A percentile compares a stretch with the other conserved stretches of the same genome.
Evolutionary conservation across 352 stramenopile species (phyloP).

Genomic region (Globisporangium spiculum): DNA sequence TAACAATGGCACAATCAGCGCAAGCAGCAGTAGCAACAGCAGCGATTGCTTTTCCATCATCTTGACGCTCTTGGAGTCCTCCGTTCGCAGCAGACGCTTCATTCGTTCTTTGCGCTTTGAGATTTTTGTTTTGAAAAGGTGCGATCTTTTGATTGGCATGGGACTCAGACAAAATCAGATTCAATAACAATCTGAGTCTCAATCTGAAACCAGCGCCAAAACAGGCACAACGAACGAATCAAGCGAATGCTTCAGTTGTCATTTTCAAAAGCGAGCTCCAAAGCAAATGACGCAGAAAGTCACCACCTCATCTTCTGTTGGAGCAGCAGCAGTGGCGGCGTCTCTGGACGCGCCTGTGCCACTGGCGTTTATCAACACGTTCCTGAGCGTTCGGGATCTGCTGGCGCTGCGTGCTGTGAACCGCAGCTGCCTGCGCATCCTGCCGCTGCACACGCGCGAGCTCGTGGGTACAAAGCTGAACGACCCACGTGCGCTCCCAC

Average conservation of each 20-base stretch:
- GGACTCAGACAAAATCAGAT: neutral
- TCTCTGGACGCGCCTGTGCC: slow-evolving; percentile 10
- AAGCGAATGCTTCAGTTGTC: neutral
- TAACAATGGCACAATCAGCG: neutral
- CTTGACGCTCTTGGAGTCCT: neutral
- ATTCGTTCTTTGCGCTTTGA: neutral
- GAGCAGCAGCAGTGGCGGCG: neutral
- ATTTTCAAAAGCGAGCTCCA: neutral
- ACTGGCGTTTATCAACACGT: slow-evolving; percentile 6
- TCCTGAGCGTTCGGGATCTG: slow-evolving; percentile 7
- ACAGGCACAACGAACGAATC: no score
- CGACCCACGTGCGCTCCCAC: slow-evolving; percentile 1
- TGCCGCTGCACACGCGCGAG: slow-evolving; percentile 11
- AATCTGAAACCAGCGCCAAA: neutral
- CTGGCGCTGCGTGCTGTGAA: slow-evolving; percentile 9
- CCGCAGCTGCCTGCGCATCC: slow-evolving; percentile 3
- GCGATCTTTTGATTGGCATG: slow-evolving; percentile 11
- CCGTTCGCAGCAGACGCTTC: neutral
- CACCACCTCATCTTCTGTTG: neutral
- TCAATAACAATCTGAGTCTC: neutral
- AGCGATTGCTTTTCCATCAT: neutral
- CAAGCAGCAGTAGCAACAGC: neutral
- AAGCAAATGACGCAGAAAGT: neutral
- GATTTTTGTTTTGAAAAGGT: neutral
- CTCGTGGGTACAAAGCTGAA: slow-evolving; percentile 11